Base-by-base conservation (phyloP, 2,329 filamentous ascomycete species). In the Aspergillus floridensis region DNA sequence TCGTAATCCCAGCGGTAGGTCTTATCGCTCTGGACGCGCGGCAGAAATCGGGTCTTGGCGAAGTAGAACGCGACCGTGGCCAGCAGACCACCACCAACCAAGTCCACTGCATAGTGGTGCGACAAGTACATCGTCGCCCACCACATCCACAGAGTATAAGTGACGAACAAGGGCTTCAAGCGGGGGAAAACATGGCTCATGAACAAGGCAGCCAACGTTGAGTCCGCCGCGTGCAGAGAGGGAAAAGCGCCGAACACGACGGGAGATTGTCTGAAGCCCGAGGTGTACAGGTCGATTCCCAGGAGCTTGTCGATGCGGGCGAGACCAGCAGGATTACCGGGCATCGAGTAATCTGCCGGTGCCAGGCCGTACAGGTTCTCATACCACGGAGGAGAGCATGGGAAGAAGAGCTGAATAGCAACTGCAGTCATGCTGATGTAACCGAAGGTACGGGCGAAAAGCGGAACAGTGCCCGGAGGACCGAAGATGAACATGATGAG, bases 41-140 rank as follows among this genome's bases (percentile, higher is more conserved):
- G 93, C 48, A 98, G 78, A 80, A 91, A 96, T 60, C 88, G 87
- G 47, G 88, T 85, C 72, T 91, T 90, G 58, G 90, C 86, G 62
- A 92, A 86, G 78, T 93, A 96, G 81, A 91, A 98, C 59, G 89
- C 87, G 53, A 89, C 81, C 12, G 88, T 88, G 24, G 92, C 89
- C 60, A 92, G 77, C 53, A 96, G 81, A 73, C 89, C 92, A 66
- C 93, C 93, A 38, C 86, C 91, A 26, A 97, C 91, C 53, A 98
- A 82, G 75, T 98, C 93, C 46, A 98, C 90, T 32, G 93, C 93
- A 74, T 98, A 98, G 79, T 98, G 93, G 77, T 98, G 93, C 70
- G 91, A 96, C 55, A 98, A 85, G 73, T 98, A 97, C 92, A 98
- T 96, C 67, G 93, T 98, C 12, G 93, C 90, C 92, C 93, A 98